These are phyloP conservation scores for Lentinula aciculospora DNA, from an alignment of 768 basidiomycete genomes.

Conservation along the genomic window DNA sequence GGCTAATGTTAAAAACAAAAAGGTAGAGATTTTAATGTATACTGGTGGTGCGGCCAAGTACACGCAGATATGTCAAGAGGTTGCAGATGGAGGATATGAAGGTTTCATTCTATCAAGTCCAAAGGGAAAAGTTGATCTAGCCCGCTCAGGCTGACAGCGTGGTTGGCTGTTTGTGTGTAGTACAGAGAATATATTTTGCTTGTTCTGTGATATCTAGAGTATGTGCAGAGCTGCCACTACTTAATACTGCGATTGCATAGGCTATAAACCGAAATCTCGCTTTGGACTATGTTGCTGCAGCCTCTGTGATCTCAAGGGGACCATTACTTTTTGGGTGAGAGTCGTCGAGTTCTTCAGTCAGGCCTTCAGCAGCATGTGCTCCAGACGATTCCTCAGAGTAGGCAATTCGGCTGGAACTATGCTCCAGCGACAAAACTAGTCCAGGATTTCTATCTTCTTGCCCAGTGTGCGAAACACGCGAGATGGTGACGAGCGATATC, in stretches of 20 bases:
- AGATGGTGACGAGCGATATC: neutral
- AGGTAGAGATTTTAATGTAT: slow-evolving; percentile 17
- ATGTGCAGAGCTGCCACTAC: too few relatives aligned
- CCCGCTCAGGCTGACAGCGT: too few relatives aligned
- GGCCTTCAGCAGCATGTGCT: neutral
- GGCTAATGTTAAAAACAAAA: slow-evolving; percentile 20
- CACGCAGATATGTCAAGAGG: slow-evolving; percentile 11
- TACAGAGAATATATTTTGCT: too few relatives aligned
- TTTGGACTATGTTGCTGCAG: too few relatives aligned
- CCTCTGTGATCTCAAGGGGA: neutral
- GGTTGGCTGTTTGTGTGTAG: too few relatives aligned
- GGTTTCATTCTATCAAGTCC: neutral
- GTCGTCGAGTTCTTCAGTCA: neutral
- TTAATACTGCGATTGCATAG: too few relatives aligned
- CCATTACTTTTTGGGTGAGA: neutral
- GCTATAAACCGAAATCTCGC: too few relatives aligned
- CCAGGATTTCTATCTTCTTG: neutral
- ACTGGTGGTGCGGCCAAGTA: slow-evolving; percentile 19
- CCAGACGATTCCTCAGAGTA: neutral
- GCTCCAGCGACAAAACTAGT: neutral
- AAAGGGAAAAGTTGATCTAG: neutral
- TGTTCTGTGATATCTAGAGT: too few relatives aligned
- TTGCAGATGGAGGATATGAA: slow-evolving; percentile 14
- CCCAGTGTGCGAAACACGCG: neutral
- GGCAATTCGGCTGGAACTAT: neutral